Base-by-base conservation (phyloP, 176 grass and related monocot species). In the Aechmea fasciata region DNA sequence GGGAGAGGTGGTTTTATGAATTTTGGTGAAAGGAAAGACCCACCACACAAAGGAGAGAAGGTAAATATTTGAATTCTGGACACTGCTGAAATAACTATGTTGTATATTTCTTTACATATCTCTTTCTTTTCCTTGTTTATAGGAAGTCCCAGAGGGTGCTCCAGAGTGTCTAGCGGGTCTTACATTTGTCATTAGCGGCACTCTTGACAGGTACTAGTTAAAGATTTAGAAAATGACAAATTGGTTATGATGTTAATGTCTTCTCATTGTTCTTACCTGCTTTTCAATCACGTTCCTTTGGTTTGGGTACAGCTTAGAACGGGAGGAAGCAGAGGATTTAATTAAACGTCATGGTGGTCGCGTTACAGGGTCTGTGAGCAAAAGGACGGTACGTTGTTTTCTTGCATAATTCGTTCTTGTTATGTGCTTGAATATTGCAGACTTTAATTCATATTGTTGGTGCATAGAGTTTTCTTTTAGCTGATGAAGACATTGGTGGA, bases 1-100 rank as follows among this genome's bases (percentile, higher is more conserved):
- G 90, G 94, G 28, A 90, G 95, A 74, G 95, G 90, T 73, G 83
- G 68, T 76, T 99, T 84, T 71, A 94, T 94, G 90, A 93, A 90
- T 88, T 99, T 93, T 80, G 95, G 90, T 75, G 95, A 99, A 64
- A 90, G 95, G 69, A 90, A 93, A 78, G 95, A 99, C 63, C 95
- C 95, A 24, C 95, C 95, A 61, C 95, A 93, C 77, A 94, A 94
- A 86, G 90, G 95, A 71, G 95, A 99, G 79, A 99, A 99, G 87
- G 95, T 94, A 82, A 26, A 59, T 64, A 67, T 22, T 69, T 80
- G 50, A 66, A 69, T 48, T 77, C 47, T 55, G 65, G 2, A 61
- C 47, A 47, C 11, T 66, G 64, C 25, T 69, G 62, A 18, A 51
- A 17, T 24, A 20, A 57, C 63, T 20, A 24, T 72, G 33, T 41